Conservation (phyloP, 805 yeast genomes). For the Ogataea haglerorum region DNA sequence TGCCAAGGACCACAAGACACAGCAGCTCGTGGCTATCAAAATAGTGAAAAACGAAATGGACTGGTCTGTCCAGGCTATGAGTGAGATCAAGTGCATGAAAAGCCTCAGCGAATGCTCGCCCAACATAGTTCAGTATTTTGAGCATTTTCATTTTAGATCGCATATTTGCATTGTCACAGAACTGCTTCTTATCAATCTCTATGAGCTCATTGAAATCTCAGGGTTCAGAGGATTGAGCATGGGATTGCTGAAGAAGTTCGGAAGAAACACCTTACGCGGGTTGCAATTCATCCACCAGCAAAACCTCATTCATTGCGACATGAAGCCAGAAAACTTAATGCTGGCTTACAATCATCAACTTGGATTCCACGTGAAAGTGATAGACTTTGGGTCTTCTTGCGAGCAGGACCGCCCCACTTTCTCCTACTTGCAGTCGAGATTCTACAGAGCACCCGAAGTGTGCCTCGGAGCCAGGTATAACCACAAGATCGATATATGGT, state of each 20-base stretch:
- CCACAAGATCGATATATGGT: constrained; percentile 76
- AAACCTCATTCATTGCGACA: constrained; percentile 74
- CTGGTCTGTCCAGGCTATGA: constrained; percentile 73
- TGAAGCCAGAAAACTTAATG: constrained; percentile 84
- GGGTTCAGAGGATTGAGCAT: constrained; percentile 48
- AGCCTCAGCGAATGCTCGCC: constrained; percentile 36
- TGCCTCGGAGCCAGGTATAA: constrained; percentile 61
- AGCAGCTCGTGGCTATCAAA: constrained; percentile 64
- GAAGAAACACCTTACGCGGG: constrained; percentile 56
- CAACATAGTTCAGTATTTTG: constrained; percentile 50
- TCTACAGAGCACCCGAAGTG: constrained; percentile 78
- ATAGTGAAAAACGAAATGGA: constrained; percentile 69
- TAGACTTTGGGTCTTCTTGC: constrained; percentile 79
- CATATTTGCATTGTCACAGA: constrained; percentile 84
- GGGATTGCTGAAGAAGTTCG: constrained; percentile 40
- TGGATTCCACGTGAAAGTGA: constrained; percentile 49
- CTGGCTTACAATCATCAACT: constrained; percentile 37
- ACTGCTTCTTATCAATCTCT: constrained; percentile 61
- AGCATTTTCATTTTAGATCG: constrained; percentile 74
- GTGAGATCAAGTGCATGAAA: constrained; percentile 68
- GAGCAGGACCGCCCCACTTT: constrained; percentile 39
- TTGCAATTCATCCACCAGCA: constrained; percentile 54
- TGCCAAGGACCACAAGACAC: constrained; percentile 63
- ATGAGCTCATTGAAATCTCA: constrained; percentile 51
- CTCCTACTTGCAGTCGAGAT: constrained; percentile 60